A percentile compares a stretch with the other conserved stretches of the same genome.
phyloP scores from a whole-genome alignment of 2,329 filamentous ascomycete genomes.

The Pseudogymnoascus sp. region DNA sequence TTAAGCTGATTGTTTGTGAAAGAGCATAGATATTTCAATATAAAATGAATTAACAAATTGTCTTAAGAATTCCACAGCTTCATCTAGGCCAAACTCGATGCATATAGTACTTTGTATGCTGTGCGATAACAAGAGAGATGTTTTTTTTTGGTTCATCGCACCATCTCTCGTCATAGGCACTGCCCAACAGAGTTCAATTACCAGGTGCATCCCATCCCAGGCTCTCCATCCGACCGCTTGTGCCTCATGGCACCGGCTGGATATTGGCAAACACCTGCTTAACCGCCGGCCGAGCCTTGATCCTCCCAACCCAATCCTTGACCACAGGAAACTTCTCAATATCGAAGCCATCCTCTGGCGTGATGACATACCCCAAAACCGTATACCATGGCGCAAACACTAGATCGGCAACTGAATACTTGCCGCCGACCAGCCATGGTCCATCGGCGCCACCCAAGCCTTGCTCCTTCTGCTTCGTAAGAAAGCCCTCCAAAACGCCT shows the following conservation, averaged over 20 bases:
- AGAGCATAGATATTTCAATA: neutral
- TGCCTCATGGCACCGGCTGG: neutral
- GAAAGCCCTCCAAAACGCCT: conserved; percentile 35
- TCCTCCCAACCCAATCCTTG: neutral
- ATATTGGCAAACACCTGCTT: conserved; percentile 1
- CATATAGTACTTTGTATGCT: too few relatives aligned
- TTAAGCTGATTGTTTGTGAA: neutral
- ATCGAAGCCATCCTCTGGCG: neutral
- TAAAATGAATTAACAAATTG: neutral
- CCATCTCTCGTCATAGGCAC: neutral
- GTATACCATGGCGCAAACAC: conserved; percentile 25
- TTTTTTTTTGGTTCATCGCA: too few relatives aligned
- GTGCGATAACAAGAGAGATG: too few relatives aligned
- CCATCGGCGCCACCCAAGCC: conserved; percentile 15
- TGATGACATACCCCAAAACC: neutral
- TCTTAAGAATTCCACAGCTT: neutral
- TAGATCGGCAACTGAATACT: conserved; percentile 34
- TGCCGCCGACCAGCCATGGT: conserved; percentile 36
- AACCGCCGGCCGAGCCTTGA: neutral
- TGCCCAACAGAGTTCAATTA: neutral
- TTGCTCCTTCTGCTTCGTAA: conserved; percentile 18
- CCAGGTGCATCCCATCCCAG: neutral
- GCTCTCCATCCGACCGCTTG: neutral
- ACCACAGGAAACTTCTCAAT: neutral
- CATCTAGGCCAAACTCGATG: too few relatives aligned